A percentile compares a stretch with the other conserved stretches of the same genome.
These are phyloP conservation scores for Pleurotus citrinopileatus DNA, from an alignment of 768 basidiomycete species.

Conservation along the genomic window DNA sequence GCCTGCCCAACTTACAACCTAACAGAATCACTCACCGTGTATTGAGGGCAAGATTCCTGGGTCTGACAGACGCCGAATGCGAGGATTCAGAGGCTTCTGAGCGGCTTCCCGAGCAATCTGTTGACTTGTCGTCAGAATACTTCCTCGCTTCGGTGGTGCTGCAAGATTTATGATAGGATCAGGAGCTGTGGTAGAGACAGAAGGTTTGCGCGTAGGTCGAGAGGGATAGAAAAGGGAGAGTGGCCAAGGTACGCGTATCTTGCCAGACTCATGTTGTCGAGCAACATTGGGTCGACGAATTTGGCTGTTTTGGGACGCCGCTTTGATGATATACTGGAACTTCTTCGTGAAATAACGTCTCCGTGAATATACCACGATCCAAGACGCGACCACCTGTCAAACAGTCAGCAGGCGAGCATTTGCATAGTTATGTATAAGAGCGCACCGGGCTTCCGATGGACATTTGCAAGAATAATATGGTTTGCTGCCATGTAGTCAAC, in stretches of 20 bases:
- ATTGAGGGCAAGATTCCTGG: constrained; percentile 5
- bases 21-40: background rate
- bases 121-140: constrained; percentile 8
- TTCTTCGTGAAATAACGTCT: constrained; percentile 70
- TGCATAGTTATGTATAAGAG: constrained; percentile 13
- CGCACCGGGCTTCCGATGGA: constrained; percentile 72
- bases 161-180: constrained; percentile 5
- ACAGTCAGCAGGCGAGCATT: constrained; percentile 1
- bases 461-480: constrained; percentile 75
- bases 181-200: background rate
- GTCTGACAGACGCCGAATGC: constrained; percentile 3
- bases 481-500: constrained; percentile 70
- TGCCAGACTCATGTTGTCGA: background rate
- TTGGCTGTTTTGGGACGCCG: constrained; percentile 4
- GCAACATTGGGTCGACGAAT: constrained; percentile 4
- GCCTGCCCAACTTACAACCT: background rate
- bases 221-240: background rate
- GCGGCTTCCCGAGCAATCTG: background rate
- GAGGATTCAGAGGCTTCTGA: background rate
- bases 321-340: constrained; percentile 53
- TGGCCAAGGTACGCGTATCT: background rate
- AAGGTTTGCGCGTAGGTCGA: background rate
- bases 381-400: constrained; percentile 69
- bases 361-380: constrained; percentile 79
- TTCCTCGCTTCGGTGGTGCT: constrained; percentile 2